Conservation (phyloP, 345 rosid genomes). For the Kernera saxatilis region DNA sequence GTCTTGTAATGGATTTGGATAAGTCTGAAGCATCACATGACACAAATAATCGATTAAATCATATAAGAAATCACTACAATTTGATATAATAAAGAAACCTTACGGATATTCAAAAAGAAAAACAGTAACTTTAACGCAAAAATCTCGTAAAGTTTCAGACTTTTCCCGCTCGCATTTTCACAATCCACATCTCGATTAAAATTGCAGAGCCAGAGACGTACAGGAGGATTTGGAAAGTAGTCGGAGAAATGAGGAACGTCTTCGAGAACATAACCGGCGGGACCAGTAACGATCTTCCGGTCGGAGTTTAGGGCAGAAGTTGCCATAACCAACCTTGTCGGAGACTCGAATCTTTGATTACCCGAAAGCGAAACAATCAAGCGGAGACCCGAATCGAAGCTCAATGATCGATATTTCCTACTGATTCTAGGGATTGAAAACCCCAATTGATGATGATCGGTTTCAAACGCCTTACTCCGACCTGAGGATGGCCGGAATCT, state of each 20-base stretch:
- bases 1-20: conserved; percentile 80
- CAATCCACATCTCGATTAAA: background rate
- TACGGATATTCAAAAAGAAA: background rate
- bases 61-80: background rate
- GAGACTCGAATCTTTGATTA: conserved; percentile 19
- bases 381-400: conserved; percentile 34
- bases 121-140: background rate
- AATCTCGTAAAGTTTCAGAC: background rate
- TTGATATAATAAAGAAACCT: background rate
- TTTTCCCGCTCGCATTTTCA: conserved; percentile 22
- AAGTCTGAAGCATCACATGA: conserved; percentile 46
- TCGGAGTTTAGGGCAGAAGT: conserved; percentile 14
- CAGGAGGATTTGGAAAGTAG: conserved; percentile 66
- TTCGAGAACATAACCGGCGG: conserved; percentile 75
- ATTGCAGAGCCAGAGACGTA: conserved; percentile 20
- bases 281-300: conserved; percentile 56
- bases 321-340: conserved; percentile 26
- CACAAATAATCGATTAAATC: background rate
- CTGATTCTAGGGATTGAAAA: conserved; percentile 16
- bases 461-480: background rate
- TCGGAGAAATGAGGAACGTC: conserved; percentile 92
- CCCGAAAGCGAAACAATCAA: conserved; percentile 23
- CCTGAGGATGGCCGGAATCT: conserved; percentile 18
- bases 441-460: conserved; percentile 19
- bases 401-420: conserved; percentile 27